Conservation (phyloP, 1,284 basidiomycete species). For the Tremellales sp. region DNA sequence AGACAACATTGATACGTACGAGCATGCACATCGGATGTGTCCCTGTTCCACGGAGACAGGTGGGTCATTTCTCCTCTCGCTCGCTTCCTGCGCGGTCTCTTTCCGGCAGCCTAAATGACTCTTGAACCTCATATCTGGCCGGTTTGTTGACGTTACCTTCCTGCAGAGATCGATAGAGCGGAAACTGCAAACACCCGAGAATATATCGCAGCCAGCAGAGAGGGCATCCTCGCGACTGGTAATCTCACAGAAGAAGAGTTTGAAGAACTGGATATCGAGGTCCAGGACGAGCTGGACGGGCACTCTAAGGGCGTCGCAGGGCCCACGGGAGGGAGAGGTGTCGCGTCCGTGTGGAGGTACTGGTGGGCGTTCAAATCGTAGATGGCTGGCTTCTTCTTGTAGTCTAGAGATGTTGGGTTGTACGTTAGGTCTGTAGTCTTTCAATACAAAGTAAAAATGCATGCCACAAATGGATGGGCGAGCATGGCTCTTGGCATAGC, state of each 20-base stretch:
- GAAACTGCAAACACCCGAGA: conserved; percentile 5
- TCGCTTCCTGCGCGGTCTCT: too few species aligned
- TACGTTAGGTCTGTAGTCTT: too few species aligned
- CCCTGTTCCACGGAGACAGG: conserved; percentile 3
- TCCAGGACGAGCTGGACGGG: conserved; percentile 9
- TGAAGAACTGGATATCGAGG: conserved; percentile 4
- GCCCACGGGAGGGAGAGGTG: conserved; percentile 8
- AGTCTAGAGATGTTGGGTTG: too few species aligned
- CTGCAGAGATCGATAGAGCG: conserved; percentile 4
- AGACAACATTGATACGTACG: conserved; percentile 6
- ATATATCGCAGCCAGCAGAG: conserved; percentile 7
- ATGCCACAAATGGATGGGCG: too few species aligned
- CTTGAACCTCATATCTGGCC: too few species aligned
- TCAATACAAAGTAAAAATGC: too few species aligned
- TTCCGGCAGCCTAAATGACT: too few species aligned
- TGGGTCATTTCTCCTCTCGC: background rate
- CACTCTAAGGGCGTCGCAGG: conserved; percentile 11
- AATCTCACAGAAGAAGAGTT: conserved; percentile 7
- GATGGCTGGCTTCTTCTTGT: too few species aligned
- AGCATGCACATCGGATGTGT: conserved; percentile 10
- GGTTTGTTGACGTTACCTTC: background rate
- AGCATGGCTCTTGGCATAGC: too few species aligned
- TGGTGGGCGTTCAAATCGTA: conserved; percentile 18
- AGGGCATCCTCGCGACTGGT: conserved; percentile 12
- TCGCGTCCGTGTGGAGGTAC: conserved; percentile 17